A percentile compares a stretch with the other conserved stretches of the same genome.
These are phyloP conservation scores for Sporothrix phasma DNA, from an alignment of 2,329 filamentous ascomycete species.

Conservation along the genomic window DNA sequence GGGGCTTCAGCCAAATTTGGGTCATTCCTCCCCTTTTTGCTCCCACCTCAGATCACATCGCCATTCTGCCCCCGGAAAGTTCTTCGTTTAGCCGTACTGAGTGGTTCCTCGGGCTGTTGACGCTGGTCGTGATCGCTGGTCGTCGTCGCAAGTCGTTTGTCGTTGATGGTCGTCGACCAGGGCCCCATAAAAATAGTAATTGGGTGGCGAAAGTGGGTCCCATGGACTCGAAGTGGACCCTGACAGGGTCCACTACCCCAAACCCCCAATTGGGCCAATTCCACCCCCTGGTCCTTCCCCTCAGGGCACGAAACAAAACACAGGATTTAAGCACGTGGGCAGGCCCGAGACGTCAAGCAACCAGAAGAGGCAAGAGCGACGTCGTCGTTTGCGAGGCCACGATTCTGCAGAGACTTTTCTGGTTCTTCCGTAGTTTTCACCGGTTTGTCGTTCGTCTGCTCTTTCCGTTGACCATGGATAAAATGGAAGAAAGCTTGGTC, in stretches of 20 bases:
- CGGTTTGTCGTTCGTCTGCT: background rate
- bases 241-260: background rate
- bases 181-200: background rate
- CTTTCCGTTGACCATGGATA: background rate
- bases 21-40: no score
- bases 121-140: no score
- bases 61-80: no score
- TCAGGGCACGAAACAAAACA: conserved; percentile 11
- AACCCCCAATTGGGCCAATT: background rate
- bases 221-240: background rate
- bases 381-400: no score
- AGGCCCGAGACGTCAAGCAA: background rate
- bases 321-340: conserved; percentile 14
- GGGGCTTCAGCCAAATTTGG: no score
- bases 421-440: no score
- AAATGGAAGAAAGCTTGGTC: background rate
- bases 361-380: no score
- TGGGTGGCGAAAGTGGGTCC: background rate
- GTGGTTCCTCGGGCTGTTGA: no score
- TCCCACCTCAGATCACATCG: no score
- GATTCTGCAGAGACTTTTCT: background rate
- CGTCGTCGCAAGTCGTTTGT: background rate
- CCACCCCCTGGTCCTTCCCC: background rate
- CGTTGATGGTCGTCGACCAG: background rate
- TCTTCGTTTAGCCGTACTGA: no score